These are phyloP conservation scores for Talaromyces pinophilus DNA, from an alignment of 2,329 filamentous ascomycete species.

Conservation along the genomic window DNA sequence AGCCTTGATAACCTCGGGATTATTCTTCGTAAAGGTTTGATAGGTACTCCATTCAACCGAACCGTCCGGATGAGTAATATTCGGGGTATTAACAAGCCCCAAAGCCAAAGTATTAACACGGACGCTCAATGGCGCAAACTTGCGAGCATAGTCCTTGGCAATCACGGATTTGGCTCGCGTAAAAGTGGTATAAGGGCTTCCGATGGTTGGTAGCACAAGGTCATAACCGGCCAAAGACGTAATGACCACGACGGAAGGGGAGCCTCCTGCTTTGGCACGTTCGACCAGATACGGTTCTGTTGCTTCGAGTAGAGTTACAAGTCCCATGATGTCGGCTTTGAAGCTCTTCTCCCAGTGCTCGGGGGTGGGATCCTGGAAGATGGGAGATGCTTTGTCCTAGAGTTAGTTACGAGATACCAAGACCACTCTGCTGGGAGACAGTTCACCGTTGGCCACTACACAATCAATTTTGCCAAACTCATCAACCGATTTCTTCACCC, in stretches of 20 bases:
- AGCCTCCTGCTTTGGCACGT: constrained; percentile 6
- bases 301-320: background rate
- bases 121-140: background rate
- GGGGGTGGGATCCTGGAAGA: constrained; percentile 1
- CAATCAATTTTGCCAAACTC: background rate
- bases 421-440: background rate
- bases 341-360: constrained; percentile 13
- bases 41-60: constrained; percentile 10
- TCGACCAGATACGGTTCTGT: background rate
- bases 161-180: background rate
- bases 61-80: constrained; percentile 4
- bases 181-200: background rate
- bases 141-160: background rate
- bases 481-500: background rate
- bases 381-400: background rate
- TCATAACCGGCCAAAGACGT: constrained; percentile 11
- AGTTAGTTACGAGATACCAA: background rate
- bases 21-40: background rate
- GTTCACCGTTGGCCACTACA: background rate
- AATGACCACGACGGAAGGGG: constrained; percentile 9
- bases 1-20: background rate
- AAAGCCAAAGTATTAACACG: constrained; percentile 3
- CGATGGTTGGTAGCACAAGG: background rate
- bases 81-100: constrained; percentile 5
- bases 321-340: constrained; percentile 9